phyloP scores from a whole-genome alignment of 2,329 filamentous ascomycete species.

The Pyricularia sp. region DNA sequence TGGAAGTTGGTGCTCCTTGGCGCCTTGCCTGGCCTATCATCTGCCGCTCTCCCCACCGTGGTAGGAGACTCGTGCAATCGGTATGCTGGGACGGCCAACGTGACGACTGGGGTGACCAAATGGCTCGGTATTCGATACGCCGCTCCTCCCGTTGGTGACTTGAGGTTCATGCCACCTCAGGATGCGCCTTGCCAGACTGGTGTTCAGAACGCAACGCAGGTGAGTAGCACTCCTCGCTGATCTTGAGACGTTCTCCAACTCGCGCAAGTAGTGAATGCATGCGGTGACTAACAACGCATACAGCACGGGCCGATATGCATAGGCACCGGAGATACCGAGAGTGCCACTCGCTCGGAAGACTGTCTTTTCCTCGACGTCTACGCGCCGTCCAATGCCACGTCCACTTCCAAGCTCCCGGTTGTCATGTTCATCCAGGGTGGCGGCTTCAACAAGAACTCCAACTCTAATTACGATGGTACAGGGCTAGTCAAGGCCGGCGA shows the following conservation, averaged over 20 bases:
- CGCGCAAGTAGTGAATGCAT: background rate
- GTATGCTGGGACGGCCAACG: background rate
- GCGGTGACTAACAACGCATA: background rate
- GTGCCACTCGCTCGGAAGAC: slow-evolving; percentile 37
- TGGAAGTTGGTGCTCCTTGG: background rate
- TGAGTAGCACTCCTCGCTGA: background rate
- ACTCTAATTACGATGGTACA: slow-evolving; percentile 40
- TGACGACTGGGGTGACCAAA: slow-evolving; percentile 1
- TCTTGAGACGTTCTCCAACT: background rate
- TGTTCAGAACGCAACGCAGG: background rate
- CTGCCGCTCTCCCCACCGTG: background rate
- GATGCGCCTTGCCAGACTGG: background rate
- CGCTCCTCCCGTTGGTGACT: background rate
- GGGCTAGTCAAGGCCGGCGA: slow-evolving; percentile 41
- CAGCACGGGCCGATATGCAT: slow-evolving; percentile 16
- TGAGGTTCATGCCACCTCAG: slow-evolving; percentile 5
- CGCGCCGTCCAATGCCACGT: slow-evolving; percentile 36
- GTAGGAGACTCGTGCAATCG: background rate
- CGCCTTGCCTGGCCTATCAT: background rate
- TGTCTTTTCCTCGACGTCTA: slow-evolving; percentile 58
- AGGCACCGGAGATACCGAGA: slow-evolving; percentile 13
- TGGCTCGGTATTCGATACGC: slow-evolving; percentile 5
- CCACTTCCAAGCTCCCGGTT: slow-evolving; percentile 33
- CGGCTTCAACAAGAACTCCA: slow-evolving; percentile 33
- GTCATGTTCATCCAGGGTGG: slow-evolving; percentile 36